These are phyloP conservation scores for Cymodocea nodosa DNA, from an alignment of 116 monocot species.

Conservation along the genomic window DNA sequence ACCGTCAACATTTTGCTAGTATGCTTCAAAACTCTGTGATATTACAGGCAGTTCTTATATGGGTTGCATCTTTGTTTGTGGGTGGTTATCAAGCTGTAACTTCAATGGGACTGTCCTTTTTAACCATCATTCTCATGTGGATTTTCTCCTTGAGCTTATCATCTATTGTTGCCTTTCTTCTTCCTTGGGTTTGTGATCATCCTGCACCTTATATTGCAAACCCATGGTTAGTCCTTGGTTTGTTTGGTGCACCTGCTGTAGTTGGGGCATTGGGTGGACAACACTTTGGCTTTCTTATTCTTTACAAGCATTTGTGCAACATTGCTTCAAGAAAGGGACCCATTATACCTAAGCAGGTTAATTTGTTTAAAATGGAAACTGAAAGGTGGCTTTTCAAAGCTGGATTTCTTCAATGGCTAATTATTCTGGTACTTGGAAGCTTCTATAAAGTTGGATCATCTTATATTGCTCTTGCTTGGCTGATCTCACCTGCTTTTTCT, in stretches of 20 bases:
- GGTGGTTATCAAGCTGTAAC: conserved; percentile 59
- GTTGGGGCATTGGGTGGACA: conserved; percentile 84
- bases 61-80: conserved; percentile 64
- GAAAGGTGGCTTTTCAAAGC: conserved; percentile 98
- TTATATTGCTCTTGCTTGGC: conserved; percentile 85
- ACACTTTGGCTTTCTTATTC: conserved; percentile 58
- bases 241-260: conserved; percentile 87
- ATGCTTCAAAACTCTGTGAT: conserved; percentile 79
- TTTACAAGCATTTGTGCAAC: conserved; percentile 36
- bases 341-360: conserved; percentile 15
- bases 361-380: conserved; percentile 45
- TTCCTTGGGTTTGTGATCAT: conserved; percentile 46
- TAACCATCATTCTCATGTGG: conserved; percentile 66
- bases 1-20: conserved; percentile 53
- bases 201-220: conserved; percentile 73
- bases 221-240: conserved; percentile 63
- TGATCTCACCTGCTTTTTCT: conserved; percentile 86
- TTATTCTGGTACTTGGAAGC: conserved; percentile 60
- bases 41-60: conserved; percentile 73
- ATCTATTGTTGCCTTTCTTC: conserved; percentile 44
- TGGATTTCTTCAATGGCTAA: conserved; percentile 80
- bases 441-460: conserved; percentile 55
- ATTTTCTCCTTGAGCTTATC: conserved; percentile 55
- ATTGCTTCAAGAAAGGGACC: conserved; percentile 18
- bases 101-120: conserved; percentile 55